A percentile compares a stretch with the other conserved stretches of the same genome.
Evolutionary conservation across 139 green algal genomes (phyloP).

Genomic region (Chlamydomonas sp.): DNA sequence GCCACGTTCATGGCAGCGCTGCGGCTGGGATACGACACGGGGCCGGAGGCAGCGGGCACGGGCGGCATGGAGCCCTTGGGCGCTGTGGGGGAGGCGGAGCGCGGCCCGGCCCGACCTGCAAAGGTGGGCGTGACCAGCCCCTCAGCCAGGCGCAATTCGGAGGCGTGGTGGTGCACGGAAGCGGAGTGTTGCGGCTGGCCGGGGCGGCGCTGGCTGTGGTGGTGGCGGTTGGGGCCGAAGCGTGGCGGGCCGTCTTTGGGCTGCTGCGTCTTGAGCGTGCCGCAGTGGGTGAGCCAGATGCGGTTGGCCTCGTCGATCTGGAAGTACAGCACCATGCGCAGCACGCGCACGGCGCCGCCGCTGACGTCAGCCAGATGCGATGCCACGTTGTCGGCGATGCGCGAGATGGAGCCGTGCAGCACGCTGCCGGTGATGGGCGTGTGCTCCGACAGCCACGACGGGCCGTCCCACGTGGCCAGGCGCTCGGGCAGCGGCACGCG

Average conservation of each 20-base stretch:
- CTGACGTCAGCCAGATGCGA: slow-evolving; percentile 45
- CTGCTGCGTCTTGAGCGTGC: slow-evolving; percentile 34
- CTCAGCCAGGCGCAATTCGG: too few relatives aligned
- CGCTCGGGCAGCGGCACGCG: slow-evolving; percentile 28
- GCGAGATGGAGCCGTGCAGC: slow-evolving; percentile 14
- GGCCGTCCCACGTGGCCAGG: slow-evolving; percentile 35
- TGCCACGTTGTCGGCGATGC: slow-evolving; percentile 42
- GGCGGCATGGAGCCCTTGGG: too few relatives aligned
- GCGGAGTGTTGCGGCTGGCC: too few relatives aligned
- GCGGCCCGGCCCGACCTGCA: too few relatives aligned
- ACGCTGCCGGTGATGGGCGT: slow-evolving; percentile 29
- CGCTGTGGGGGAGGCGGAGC: too few relatives aligned
- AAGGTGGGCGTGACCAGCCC: too few relatives aligned
- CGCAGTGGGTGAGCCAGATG: slow-evolving; percentile 52
- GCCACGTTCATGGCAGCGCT: too few relatives aligned
- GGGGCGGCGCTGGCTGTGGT: too few relatives aligned
- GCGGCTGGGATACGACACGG: too few relatives aligned
- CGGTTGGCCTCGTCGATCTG: slow-evolving; percentile 50
- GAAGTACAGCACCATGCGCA: slow-evolving; percentile 56
- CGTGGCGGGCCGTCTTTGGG: not conserved
- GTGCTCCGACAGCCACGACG: slow-evolving; percentile 27
- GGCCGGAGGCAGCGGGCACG: too few relatives aligned
- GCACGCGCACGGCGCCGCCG: slow-evolving; percentile 11
- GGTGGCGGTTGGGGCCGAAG: too few relatives aligned
- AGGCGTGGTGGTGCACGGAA: too few relatives aligned